phyloP scores from a whole-genome alignment of 805 yeast genomes.

The Cyberlindnera maritima region DNA sequence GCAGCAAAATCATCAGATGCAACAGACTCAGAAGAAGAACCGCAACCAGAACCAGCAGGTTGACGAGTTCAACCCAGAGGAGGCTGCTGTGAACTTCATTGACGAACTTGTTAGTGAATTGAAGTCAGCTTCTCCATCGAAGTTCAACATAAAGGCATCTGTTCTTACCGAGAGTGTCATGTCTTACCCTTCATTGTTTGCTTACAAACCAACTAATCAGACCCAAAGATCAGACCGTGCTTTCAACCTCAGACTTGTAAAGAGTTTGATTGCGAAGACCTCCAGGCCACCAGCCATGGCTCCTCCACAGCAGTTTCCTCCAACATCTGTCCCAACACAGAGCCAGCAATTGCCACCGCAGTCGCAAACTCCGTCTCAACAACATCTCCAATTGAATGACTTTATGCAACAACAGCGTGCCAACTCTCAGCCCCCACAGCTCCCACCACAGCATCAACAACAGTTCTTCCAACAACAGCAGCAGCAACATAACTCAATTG shows the following conservation, averaged over 20 bases:
- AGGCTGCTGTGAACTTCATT: slow-evolving; percentile 44
- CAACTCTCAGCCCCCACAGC: slow-evolving; percentile 7
- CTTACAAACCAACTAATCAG: background rate
- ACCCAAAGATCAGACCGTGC: slow-evolving; percentile 23
- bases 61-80: slow-evolving; percentile 38
- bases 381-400: slow-evolving; percentile 24
- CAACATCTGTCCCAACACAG: slow-evolving; percentile 11
- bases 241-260: slow-evolving; percentile 33
- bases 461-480: slow-evolving; percentile 20
- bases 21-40: slow-evolving; percentile 26
- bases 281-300: slow-evolving; percentile 10
- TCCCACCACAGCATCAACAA: slow-evolving; percentile 24
- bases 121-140: slow-evolving; percentile 29
- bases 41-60: slow-evolving; percentile 20
- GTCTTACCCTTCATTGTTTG: slow-evolving; percentile 9
- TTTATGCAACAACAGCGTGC: slow-evolving; percentile 14
- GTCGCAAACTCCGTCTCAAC: slow-evolving; percentile 14
- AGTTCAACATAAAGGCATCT: slow-evolving; percentile 5
- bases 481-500: slow-evolving; percentile 23
- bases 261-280: slow-evolving; percentile 35
- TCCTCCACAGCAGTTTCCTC: slow-evolving; percentile 9
- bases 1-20: slow-evolving; percentile 24
- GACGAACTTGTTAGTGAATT: slow-evolving; percentile 42
- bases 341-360: slow-evolving; percentile 15
- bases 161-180: background rate